phyloP scores from a whole-genome alignment of 176 grass and related monocot genomes.

The Stipa capillata region DNA sequence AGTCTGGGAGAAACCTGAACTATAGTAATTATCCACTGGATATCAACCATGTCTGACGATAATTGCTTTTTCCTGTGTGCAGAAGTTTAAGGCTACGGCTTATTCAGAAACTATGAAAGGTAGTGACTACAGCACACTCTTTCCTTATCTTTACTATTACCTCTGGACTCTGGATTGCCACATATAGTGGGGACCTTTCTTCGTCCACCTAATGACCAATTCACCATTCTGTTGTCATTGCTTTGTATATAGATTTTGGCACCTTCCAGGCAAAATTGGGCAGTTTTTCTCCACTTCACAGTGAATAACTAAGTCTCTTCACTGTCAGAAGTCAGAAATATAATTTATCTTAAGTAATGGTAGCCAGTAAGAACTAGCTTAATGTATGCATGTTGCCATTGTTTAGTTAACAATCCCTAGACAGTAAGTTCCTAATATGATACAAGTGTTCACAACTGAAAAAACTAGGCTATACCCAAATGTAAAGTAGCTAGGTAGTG shows the following conservation, averaged over 20 bases:
- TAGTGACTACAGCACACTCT: slow-evolving; percentile 3
- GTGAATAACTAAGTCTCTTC: background rate
- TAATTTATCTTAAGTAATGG: background rate
- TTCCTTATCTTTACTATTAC: background rate
- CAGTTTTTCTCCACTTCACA: background rate
- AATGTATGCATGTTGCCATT: background rate
- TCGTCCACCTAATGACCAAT: background rate
- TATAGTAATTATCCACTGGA: background rate
- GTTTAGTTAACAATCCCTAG: background rate
- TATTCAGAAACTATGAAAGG: slow-evolving; percentile 66
- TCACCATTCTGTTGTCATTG: background rate
- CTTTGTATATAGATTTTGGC: background rate
- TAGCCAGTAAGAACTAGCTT: background rate
- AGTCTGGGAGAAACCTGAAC: background rate
- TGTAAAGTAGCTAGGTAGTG: background rate
- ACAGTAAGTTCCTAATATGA: background rate
- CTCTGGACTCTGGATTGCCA: background rate
- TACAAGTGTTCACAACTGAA: background rate
- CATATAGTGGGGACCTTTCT: background rate
- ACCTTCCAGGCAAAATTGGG: background rate
- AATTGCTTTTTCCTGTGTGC: slow-evolving; percentile 13
- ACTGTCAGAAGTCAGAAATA: background rate
- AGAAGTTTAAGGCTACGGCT: slow-evolving; percentile 53
- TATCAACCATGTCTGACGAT: slow-evolving; percentile 11
- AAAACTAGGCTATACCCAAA: background rate